Evolutionary conservation across 2,329 filamentous ascomycete genomes (phyloP).

Genomic region (Cercospora zeae-maydis): DNA sequence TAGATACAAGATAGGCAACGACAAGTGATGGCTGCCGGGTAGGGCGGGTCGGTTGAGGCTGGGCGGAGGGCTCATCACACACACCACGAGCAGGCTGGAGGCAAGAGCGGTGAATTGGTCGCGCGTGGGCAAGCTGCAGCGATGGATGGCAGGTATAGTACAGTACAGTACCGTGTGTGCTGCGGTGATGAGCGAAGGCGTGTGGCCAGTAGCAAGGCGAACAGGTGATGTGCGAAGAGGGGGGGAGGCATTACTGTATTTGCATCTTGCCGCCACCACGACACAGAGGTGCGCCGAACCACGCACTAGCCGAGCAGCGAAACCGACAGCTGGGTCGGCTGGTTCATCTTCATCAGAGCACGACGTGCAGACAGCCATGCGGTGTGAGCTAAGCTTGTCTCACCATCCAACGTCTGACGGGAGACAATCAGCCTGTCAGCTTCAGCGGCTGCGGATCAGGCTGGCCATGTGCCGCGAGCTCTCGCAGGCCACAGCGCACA

Average conservation of each 20-base stretch:
- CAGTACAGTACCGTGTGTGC: neutral
- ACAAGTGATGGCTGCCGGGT: neutral
- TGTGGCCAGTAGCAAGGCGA: too few species aligned
- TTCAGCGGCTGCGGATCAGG: neutral
- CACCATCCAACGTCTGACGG: slow-evolving; percentile 1
- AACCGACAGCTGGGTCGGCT: neutral
- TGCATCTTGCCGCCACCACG: too few species aligned
- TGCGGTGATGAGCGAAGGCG: neutral
- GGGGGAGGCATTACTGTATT: too few species aligned
- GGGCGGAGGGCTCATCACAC: neutral
- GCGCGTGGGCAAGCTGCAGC: neutral
- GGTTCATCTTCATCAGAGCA: neutral
- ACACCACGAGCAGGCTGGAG: neutral
- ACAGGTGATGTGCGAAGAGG: too few species aligned
- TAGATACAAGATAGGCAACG: neutral
- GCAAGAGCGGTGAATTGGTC: neutral
- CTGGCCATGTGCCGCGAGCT: neutral
- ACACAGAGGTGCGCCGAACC: too few species aligned
- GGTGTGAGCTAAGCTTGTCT: slow-evolving; percentile 6
- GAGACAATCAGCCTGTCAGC: neutral
- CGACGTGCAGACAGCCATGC: neutral
- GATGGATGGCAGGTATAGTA: too few species aligned
- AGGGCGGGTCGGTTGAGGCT: neutral
- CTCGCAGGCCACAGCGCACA: too few species aligned
- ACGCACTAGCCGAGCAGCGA: neutral